Conservation (phyloP, 2,329 filamentous ascomycete genomes). For the Fonsecaea monophora region DNA sequence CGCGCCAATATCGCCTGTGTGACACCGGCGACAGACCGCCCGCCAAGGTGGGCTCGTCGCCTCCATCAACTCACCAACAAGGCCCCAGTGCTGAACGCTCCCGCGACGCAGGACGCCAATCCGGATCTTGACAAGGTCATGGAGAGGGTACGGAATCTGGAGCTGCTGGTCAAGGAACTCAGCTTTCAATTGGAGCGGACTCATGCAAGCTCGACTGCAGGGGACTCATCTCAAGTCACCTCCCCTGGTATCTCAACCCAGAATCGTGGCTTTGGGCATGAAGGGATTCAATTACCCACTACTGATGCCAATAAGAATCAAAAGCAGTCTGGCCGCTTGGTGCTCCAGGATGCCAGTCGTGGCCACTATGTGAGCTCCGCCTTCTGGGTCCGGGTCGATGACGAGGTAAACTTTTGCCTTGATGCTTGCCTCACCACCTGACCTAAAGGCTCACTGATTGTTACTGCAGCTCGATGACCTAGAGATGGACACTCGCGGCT, state of each 20-base stretch:
- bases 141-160: conserved; percentile 59
- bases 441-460: conserved; percentile 36
- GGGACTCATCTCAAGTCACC: conserved; percentile 41
- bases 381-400: conserved; percentile 66
- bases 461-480: conserved; percentile 52
- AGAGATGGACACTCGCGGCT: conserved; percentile 46
- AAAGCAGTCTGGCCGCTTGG: conserved; percentile 61
- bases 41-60: conserved; percentile 64
- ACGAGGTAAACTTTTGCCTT: conserved; percentile 57
- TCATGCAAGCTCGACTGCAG: conserved; percentile 41
- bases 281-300: conserved; percentile 28
- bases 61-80: conserved; percentile 51
- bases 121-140: conserved; percentile 51
- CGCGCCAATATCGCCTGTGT: conserved; percentile 63
- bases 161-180: conserved; percentile 60
- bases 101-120: conserved; percentile 37
- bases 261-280: conserved; percentile 22
- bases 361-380: conserved; percentile 68
- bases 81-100: conserved; percentile 34
- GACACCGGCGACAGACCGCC: conserved; percentile 65
- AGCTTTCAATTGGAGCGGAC: conserved; percentile 56
- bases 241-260: conserved; percentile 43
- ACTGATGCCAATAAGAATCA: conserved; percentile 42
- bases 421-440: neutral
- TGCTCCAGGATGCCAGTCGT: conserved; percentile 63